Percentiles rank a stretch among this genome's conserved stretches.
Evolutionary conservation across 2,329 filamentous ascomycete genomes (phyloP).

Genomic region (Sporothrix luriei): DNA sequence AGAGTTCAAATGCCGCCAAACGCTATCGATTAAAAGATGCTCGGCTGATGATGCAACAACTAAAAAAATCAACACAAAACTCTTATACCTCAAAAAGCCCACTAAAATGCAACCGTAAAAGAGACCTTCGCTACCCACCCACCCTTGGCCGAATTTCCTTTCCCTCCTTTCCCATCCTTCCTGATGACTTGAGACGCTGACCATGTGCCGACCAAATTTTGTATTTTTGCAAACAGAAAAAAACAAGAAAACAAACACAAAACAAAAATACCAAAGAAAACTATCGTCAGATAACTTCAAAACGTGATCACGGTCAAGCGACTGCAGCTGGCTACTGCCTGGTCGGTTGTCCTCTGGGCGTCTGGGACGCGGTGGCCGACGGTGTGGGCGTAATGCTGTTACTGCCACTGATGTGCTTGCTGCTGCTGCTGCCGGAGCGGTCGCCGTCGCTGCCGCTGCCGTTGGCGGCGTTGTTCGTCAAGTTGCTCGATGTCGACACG

Average conservation of each 20-base stretch:
- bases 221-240: neutral
- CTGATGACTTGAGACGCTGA: neutral
- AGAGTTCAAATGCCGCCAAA: neutral
- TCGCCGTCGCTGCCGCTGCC: neutral
- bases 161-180: neutral
- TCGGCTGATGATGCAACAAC: neutral
- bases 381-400: constrained; percentile 28
- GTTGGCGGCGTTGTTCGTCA: neutral
- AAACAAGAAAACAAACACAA: neutral
- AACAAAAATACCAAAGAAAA: neutral
- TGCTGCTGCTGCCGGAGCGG: neutral
- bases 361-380: neutral
- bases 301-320: neutral
- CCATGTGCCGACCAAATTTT: neutral
- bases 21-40: neutral
- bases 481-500: constrained; percentile 8
- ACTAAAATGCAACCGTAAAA: neutral
- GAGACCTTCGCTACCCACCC: neutral
- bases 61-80: neutral
- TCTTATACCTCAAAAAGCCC: neutral
- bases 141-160: neutral
- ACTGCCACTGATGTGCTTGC: neutral
- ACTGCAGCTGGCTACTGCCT: neutral
- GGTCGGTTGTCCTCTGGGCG: neutral
- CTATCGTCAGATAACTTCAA: neutral